phyloP scores from a whole-genome alignment of 2,329 filamentous ascomycete genomes.

The Dothistroma septosporum region DNA sequence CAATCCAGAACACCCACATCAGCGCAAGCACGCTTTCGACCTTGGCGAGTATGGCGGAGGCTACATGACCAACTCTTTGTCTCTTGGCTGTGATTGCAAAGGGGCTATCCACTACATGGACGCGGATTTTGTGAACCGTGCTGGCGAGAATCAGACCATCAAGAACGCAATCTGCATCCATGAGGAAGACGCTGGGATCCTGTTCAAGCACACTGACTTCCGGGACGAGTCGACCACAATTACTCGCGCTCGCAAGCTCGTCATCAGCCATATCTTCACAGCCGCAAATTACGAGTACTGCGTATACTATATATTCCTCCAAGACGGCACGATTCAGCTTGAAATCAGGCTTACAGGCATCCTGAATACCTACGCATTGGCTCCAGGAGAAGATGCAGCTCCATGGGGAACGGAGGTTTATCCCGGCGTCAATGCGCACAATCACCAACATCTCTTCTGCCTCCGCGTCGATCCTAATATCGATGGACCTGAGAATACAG shows the following conservation, averaged over 20 bases:
- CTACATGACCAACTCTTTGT: conserved; percentile 76
- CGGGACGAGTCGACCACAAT: conserved; percentile 82
- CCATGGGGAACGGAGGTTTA: conserved; percentile 93
- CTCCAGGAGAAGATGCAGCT: conserved; percentile 71
- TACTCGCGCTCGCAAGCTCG: conserved; percentile 77
- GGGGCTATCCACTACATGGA: conserved; percentile 89
- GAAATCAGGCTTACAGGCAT: conserved; percentile 89
- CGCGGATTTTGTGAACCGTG: conserved; percentile 72
- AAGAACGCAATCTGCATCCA: conserved; percentile 96
- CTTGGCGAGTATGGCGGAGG: conserved; percentile 76
- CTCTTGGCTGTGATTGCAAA: conserved; percentile 80
- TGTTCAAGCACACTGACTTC: conserved; percentile 89
- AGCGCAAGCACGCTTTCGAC: conserved; percentile 77
- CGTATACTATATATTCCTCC: conserved; percentile 82
- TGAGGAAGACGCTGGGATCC: conserved; percentile 84
- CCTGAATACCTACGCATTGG: conserved; percentile 83
- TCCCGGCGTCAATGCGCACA: conserved; percentile 87
- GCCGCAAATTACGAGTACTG: conserved; percentile 95
- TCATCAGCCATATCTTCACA: conserved; percentile 89
- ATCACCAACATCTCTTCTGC: conserved; percentile 94
- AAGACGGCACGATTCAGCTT: conserved; percentile 86
- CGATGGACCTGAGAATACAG: conserved; percentile 77
- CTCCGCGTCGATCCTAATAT: conserved; percentile 82
- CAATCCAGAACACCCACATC: conserved; percentile 74
- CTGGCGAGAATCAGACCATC: conserved; percentile 70